Percentiles rank a stretch among this genome's conserved stretches.
These are phyloP conservation scores for Hypoxylon sp. DNA, from an alignment of 2,329 filamentous ascomycete species.

Conservation along the genomic window DNA sequence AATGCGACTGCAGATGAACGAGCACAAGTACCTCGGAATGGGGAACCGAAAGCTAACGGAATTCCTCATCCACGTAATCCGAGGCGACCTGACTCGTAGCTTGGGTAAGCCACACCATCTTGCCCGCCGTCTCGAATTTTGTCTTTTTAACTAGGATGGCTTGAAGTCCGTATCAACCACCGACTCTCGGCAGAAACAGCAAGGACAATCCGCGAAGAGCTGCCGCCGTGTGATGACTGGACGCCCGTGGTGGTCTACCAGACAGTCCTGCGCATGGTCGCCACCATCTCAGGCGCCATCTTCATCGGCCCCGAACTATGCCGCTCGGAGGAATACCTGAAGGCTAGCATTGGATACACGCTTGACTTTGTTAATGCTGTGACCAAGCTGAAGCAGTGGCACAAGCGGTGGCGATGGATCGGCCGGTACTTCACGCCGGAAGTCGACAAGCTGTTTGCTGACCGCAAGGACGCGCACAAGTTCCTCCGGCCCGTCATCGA, in stretches of 20 bases:
- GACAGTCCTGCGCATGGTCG: constrained; percentile 62
- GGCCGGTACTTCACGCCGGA: constrained; percentile 54
- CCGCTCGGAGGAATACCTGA: constrained; percentile 61
- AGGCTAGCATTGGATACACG: constrained; percentile 65
- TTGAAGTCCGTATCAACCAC: constrained; percentile 55
- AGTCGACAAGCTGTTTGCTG: constrained; percentile 54
- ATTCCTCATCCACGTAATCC: constrained; percentile 45
- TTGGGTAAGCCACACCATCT: constrained; percentile 38
- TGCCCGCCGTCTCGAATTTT: neutral
- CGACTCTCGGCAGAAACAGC: constrained; percentile 58
- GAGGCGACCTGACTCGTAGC: constrained; percentile 46
- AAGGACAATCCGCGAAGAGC: constrained; percentile 53
- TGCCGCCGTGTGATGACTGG: constrained; percentile 59
- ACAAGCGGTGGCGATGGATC: constrained; percentile 54
- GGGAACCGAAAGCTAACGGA: constrained; percentile 18
- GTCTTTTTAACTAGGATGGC: constrained; percentile 2
- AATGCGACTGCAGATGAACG: constrained; percentile 34
- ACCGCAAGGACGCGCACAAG: constrained; percentile 53
- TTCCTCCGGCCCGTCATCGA: constrained; percentile 55
- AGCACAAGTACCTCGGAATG: constrained; percentile 40
- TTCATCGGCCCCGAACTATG: constrained; percentile 65
- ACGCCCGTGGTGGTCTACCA: constrained; percentile 58
- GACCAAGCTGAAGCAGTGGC: constrained; percentile 45
- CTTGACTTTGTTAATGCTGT: constrained; percentile 59
- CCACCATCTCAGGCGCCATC: constrained; percentile 62